phyloP scores from a whole-genome alignment of 495 filamentous ascomycete genomes.

The Platismatia glauca region DNA sequence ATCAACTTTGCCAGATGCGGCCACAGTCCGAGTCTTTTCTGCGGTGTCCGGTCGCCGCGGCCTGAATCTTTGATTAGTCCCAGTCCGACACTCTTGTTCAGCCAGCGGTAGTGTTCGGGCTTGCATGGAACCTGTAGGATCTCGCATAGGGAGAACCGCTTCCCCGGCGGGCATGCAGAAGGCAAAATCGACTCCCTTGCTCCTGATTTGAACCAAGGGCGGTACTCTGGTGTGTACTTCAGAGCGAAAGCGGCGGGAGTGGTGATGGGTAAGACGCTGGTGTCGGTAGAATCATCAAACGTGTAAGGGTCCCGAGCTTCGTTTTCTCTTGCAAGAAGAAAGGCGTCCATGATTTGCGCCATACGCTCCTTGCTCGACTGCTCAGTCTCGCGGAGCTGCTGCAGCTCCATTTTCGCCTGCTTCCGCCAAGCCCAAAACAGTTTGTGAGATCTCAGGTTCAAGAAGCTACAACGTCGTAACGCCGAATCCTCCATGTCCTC shows the following conservation, averaged over 20 bases:
- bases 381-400: slow-evolving; percentile 1
- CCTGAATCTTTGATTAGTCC: not conserved
- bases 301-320: not conserved
- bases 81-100: not conserved
- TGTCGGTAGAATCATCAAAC: too few species aligned
- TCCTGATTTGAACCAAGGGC: too few species aligned
- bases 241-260: not conserved
- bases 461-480: not conserved
- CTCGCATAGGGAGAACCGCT: too few species aligned
- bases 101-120: not conserved
- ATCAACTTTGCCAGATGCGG: not conserved
- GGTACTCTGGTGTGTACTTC: not conserved
- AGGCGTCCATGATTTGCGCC: not conserved
- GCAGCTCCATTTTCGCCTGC: not conserved
- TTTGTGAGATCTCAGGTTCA: not conserved
- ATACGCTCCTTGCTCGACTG: not conserved
- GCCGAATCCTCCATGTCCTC: not conserved
- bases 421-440: not conserved
- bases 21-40: not conserved
- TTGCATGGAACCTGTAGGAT: not conserved
- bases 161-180: not conserved
- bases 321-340: not conserved
- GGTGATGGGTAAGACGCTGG: not conserved
- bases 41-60: too few species aligned
- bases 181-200: not conserved